Percentiles rank a stretch among this genome's conserved stretches.
Evolutionary conservation across 1,284 basidiomycete genomes (phyloP).

Genomic region (Thelephora terrestris): DNA sequence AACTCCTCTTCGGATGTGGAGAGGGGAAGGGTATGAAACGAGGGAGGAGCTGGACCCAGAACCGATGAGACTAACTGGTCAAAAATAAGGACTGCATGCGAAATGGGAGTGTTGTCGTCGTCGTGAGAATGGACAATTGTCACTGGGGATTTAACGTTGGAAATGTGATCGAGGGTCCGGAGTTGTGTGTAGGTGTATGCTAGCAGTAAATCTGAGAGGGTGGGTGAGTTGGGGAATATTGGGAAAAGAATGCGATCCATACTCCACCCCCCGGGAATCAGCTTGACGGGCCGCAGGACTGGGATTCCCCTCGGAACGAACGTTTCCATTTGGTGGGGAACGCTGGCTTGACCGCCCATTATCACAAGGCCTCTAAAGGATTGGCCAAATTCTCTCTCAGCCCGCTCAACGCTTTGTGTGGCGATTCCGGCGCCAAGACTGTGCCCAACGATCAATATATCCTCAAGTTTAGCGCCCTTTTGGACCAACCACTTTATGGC

Average conservation of each 20-base stretch:
- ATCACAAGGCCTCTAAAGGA: constrained; percentile 54
- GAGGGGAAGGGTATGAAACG: constrained; percentile 25
- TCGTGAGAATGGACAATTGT: constrained; percentile 67
- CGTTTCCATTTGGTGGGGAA: constrained; percentile 55
- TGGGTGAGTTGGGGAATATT: not conserved
- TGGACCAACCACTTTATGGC: constrained; percentile 73
- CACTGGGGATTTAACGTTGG: not conserved
- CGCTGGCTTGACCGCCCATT: constrained; percentile 69
- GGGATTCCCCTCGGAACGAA: constrained; percentile 66
- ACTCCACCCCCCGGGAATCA: constrained; percentile 66
- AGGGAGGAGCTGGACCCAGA: constrained; percentile 36
- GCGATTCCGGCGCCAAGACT: constrained; percentile 77
- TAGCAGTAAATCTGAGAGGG: constrained; percentile 1
- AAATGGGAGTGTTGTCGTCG: constrained; percentile 73
- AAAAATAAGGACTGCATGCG: constrained; percentile 71
- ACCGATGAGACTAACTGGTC: constrained; percentile 54
- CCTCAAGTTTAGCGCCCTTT: constrained; percentile 44
- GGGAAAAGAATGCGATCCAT: constrained; percentile 20
- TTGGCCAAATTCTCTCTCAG: constrained; percentile 42
- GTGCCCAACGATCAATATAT: constrained; percentile 70
- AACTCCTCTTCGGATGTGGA: constrained; percentile 14
- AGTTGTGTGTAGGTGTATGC: not conserved
- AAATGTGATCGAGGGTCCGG: not conserved
- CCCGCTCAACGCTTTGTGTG: constrained; percentile 47
- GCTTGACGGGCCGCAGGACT: constrained; percentile 58